Percentiles rank a stretch among this genome's conserved stretches.
These are phyloP conservation scores for Tylopilus rubrobrunneus DNA, from an alignment of 768 basidiomycete species.

Conservation along the genomic window DNA sequence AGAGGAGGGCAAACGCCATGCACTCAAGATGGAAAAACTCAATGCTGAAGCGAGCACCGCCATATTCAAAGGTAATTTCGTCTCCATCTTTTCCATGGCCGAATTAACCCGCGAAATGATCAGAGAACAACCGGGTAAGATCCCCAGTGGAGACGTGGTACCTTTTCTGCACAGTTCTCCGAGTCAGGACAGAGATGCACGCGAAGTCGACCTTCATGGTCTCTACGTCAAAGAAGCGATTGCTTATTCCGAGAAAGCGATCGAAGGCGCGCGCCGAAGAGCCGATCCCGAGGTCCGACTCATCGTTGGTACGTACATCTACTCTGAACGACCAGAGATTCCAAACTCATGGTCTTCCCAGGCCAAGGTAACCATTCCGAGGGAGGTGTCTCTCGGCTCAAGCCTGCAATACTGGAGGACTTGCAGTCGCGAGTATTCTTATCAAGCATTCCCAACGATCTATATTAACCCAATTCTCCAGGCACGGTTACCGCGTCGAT, in stretches of 20 bases:
- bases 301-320: constrained; percentile 69
- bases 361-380: constrained; percentile 88
- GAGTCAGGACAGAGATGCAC: constrained; percentile 62
- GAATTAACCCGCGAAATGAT: neutral
- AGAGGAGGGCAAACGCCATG: constrained; percentile 74
- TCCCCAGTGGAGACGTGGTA: neutral
- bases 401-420: constrained; percentile 82
- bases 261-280: constrained; percentile 56
- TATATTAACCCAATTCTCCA: constrained; percentile 27
- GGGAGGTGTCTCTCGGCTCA: constrained; percentile 73
- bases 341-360: constrained; percentile 19
- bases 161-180: constrained; percentile 2
- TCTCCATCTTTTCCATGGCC: constrained; percentile 10
- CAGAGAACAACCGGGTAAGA: constrained; percentile 73
- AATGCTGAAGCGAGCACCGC: constrained; percentile 79
- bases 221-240: constrained; percentile 93
- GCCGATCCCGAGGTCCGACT: constrained; percentile 65
- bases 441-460: neutral
- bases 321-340: neutral
- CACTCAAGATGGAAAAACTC: constrained; percentile 66
- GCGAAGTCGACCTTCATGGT: constrained; percentile 87
- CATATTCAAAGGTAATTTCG: constrained; percentile 61
- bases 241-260: constrained; percentile 61
- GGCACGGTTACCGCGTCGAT: constrained; percentile 65
- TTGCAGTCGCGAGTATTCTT: constrained; percentile 59